These are phyloP conservation scores for Ceratocystis cubensis DNA, from an alignment of 2,329 filamentous ascomycete species.

Conservation along the genomic window DNA sequence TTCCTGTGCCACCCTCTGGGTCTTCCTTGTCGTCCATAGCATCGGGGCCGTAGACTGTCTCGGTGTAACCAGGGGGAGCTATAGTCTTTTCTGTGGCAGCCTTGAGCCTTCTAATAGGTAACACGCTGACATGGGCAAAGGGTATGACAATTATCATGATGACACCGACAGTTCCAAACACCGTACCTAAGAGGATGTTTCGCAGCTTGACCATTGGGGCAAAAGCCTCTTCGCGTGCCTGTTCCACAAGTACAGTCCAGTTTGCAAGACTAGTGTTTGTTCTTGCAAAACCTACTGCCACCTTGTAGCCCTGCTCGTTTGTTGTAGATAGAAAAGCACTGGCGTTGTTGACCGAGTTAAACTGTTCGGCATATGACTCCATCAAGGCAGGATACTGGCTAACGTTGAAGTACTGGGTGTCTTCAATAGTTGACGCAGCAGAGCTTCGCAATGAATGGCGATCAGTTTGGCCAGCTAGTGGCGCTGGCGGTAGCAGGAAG, in stretches of 20 bases:
- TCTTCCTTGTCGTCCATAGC: neutral
- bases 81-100: conserved; percentile 63
- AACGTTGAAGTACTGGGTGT: conserved; percentile 41
- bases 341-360: conserved; percentile 48
- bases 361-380: conserved; percentile 43
- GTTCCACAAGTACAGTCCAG: conserved; percentile 75
- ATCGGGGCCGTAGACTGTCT: conserved; percentile 32
- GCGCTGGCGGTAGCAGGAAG: conserved; percentile 47
- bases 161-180: conserved; percentile 68
- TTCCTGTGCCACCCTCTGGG: conserved; percentile 4
- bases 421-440: conserved; percentile 15
- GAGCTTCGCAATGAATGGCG: conserved; percentile 37
- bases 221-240: conserved; percentile 61
- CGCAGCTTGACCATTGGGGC: conserved; percentile 62
- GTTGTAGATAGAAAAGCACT: conserved; percentile 53
- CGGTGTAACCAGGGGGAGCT: conserved; percentile 48
- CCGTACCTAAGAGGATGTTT: conserved; percentile 67
- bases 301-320: conserved; percentile 57
- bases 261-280: conserved; percentile 56
- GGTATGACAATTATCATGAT: conserved; percentile 62
- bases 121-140: conserved; percentile 67
- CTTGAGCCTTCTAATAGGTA: conserved; percentile 66
- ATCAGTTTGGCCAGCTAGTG: conserved; percentile 31
- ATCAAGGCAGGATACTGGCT: conserved; percentile 50
- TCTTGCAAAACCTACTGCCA: conserved; percentile 71